Evolutionary conservation across 1,139 yeast species (phyloP), one percentile per base, ranked within the genome.

Genomic region (Candida sojae): DNA sequence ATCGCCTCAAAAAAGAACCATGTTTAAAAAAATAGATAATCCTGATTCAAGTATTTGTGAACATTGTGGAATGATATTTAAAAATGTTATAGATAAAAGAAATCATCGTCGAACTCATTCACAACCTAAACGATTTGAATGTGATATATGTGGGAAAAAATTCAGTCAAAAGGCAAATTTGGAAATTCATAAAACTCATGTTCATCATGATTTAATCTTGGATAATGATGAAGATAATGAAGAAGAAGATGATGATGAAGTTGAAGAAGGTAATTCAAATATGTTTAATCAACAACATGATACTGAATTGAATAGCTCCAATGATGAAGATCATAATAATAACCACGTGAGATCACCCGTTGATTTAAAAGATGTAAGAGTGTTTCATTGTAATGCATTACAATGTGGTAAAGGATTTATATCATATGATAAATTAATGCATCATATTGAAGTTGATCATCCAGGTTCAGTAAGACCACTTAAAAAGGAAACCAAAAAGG

Each of bases 81-180:
- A 48, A n/a, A 55, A 52, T 45, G 52, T 53, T 2, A 51, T 53
- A 32, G 58, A 55, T 35, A 53, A 54, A 38, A 44, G 56, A 42
- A 55, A 55, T 41, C 58, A 56, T 45, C 47, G 56, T 32, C 44
- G 56, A 39, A 49, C 58, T 4, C 59, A 56, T 49, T 49, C 55
- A 9, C 56, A 53, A 39, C 57, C 57, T 2, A 53, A 55, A 40
- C 47, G 42, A 33, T 48, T 49, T 42, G 51, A 49, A 39, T 64
- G 67, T 52, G 46, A 51, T 10, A 47, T 50, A 30, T 63, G 68
- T 43, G 56, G 54, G 39, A 61, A 63, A 26, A 53, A 56, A 25
- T 63, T 62, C 48, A 59, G 58, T 47, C 68, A 63, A 48, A 62
- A 54, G 53, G 45, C 57, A 11, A 56, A 56, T 43, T 52, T 56